Conservation (phyloP, 1,284 basidiomycete genomes). For the Malassezia restricta region DNA sequence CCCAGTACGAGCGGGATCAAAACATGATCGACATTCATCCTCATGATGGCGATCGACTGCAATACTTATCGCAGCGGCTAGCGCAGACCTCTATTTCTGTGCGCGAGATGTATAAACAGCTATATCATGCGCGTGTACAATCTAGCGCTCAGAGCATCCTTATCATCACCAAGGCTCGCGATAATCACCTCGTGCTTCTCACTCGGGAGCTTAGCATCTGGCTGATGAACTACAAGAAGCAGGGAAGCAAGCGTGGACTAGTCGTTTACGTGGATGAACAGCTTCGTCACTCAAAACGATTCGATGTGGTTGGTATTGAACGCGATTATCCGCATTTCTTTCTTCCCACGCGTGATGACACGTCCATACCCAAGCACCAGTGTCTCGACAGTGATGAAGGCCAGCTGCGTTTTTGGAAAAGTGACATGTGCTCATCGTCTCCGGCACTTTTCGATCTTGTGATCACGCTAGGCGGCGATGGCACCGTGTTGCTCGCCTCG, state of each 20-base stretch:
- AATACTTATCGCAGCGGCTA: slow-evolving; percentile 67
- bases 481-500: slow-evolving; percentile 95
- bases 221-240: slow-evolving; percentile 37
- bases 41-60: slow-evolving; percentile 61
- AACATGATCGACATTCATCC: neutral
- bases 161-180: slow-evolving; percentile 94
- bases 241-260: slow-evolving; percentile 29
- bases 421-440: slow-evolving; percentile 80
- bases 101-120: slow-evolving; percentile 95
- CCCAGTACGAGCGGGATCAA: neutral
- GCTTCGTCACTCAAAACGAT: slow-evolving; percentile 76
- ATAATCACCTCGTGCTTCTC: slow-evolving; percentile 87
- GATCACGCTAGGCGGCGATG: slow-evolving; percentile 83
- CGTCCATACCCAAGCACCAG: slow-evolving; percentile 15
- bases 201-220: slow-evolving; percentile 72
- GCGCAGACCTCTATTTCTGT: slow-evolving; percentile 95
- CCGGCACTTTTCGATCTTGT: slow-evolving; percentile 97
- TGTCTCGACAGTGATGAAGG: slow-evolving; percentile 51
- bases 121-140: slow-evolving; percentile 81
- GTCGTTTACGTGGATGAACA: slow-evolving; percentile 78
- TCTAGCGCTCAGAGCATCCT: slow-evolving; percentile 83
- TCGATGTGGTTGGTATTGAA: slow-evolving; percentile 79
- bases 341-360: slow-evolving; percentile 51
- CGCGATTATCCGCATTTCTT: slow-evolving; percentile 80
- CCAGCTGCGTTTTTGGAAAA: slow-evolving; percentile 92